Evolutionary conservation across 73 alveolate species (phyloP).

Genomic region (Paramecium bursaria): DNA sequence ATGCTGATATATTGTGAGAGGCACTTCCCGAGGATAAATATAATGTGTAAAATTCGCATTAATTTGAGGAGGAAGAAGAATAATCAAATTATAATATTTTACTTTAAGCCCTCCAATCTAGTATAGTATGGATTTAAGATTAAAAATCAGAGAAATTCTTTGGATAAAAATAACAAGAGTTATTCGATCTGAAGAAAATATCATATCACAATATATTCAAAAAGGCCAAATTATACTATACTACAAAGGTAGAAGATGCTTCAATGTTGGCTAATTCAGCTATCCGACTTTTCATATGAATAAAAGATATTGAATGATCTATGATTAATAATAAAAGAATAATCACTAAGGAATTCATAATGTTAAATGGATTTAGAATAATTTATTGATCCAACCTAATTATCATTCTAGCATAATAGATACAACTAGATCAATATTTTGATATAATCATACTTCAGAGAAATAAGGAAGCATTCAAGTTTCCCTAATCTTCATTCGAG

Average conservation of each 20-base stretch:
- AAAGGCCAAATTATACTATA: constrained; percentile 27
- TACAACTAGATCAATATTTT: neutral
- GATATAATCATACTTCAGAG: constrained; percentile 5
- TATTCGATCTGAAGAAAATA: neutral
- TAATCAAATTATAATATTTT: neutral
- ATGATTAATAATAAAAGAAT: constrained; percentile 19
- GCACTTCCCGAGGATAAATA: constrained; percentile 47
- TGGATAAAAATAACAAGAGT: no score
- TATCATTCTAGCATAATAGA: neutral
- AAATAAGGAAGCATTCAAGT: constrained; percentile 40
- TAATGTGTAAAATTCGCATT: constrained; percentile 11
- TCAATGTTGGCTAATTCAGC: neutral
- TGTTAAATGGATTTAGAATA: constrained; percentile 4
- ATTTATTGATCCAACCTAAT: neutral
- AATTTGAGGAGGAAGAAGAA: neutral
- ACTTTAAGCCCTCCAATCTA: neutral
- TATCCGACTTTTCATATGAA: constrained; percentile 53
- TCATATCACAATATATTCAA: constrained; percentile 16
- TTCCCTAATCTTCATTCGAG: constrained; percentile 12
- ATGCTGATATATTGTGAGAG: constrained; percentile 11
- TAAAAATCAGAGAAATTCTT: no score
- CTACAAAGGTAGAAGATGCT: constrained; percentile 18
- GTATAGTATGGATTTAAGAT: no score
- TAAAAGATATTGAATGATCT: constrained; percentile 19
- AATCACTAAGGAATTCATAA: constrained; percentile 15